These are phyloP conservation scores for Penicillium sp. DNA, from an alignment of 2,329 filamentous ascomycete genomes.

Conservation along the genomic window DNA sequence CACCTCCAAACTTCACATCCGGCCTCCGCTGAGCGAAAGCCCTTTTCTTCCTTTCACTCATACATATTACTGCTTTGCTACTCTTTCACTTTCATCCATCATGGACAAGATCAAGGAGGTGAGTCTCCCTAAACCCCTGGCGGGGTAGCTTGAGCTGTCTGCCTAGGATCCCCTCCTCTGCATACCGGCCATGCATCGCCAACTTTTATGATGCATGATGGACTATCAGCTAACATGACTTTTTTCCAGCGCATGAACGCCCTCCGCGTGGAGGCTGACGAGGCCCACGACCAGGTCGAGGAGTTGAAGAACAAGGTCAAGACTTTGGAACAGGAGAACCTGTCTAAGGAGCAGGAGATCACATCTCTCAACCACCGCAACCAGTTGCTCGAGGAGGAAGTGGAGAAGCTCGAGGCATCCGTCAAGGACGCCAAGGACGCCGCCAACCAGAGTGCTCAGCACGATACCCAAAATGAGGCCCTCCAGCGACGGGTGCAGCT, in stretches of 20 bases:
- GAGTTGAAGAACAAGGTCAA: conserved; percentile 88
- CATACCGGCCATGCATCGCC: conserved; percentile 10
- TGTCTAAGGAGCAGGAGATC: conserved; percentile 97
- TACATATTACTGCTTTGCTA: conserved; percentile 23
- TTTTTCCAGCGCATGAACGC: conserved; percentile 80
- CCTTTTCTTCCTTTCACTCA: conserved; percentile 33
- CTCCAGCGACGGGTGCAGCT: conserved; percentile 90
- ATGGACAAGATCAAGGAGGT: conserved; percentile 94
- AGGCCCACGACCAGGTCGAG: conserved; percentile 75
- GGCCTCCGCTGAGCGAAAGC: conserved; percentile 40
- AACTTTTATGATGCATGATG: conserved; percentile 11
- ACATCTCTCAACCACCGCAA: conserved; percentile 96
- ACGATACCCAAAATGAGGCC: conserved; percentile 86
- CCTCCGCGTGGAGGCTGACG: conserved; percentile 91
- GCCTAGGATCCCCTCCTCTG: conserved; percentile 18
- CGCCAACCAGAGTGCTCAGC: conserved; percentile 76
- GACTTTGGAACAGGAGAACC: conserved; percentile 87
- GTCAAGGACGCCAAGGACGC: conserved; percentile 86
- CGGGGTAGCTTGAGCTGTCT: conserved; percentile 40
- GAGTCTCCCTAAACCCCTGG: conserved; percentile 46
- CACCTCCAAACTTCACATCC: conserved; percentile 12
- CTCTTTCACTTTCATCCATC: conserved; percentile 38
- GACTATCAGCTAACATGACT: conserved; percentile 12
- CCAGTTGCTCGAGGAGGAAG: conserved; percentile 79
- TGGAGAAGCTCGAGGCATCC: conserved; percentile 83